Evolutionary conservation across 2,329 filamentous ascomycete species (phyloP).

Genomic region (Arthrobotrys musiformis): DNA sequence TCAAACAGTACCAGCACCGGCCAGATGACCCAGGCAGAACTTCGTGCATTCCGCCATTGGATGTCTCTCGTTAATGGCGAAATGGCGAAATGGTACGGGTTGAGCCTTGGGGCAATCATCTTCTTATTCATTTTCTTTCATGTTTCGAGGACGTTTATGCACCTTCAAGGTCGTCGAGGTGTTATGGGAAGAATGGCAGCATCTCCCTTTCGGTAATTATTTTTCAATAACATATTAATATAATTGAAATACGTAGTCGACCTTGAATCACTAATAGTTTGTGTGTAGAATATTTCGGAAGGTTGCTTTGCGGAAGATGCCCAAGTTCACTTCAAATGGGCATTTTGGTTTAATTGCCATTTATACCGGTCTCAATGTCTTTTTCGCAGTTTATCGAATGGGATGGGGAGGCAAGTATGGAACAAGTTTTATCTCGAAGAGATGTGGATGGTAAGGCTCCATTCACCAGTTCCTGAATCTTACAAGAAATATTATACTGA

Average conservation of each 20-base stretch:
- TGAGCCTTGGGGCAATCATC: slow-evolving; percentile 52
- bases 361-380: slow-evolving; percentile 62
- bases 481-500: neutral
- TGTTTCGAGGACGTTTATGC: slow-evolving; percentile 56
- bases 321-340: slow-evolving; percentile 63
- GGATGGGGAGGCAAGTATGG: slow-evolving; percentile 57
- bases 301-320: slow-evolving; percentile 60
- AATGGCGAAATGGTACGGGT: slow-evolving; percentile 48
- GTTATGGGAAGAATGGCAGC: slow-evolving; percentile 56
- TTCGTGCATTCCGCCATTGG: slow-evolving; percentile 38
- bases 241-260: neutral
- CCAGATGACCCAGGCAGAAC: slow-evolving; percentile 23
- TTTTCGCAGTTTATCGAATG: slow-evolving; percentile 61
- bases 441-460: slow-evolving; percentile 60
- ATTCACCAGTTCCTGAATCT: neutral
- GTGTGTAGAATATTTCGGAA: slow-evolving; percentile 54
- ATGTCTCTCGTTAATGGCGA: slow-evolving; percentile 40
- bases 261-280: slow-evolving; percentile 15
- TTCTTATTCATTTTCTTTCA: slow-evolving; percentile 57
- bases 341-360: slow-evolving; percentile 62
- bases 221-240: neutral
- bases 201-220: slow-evolving; percentile 55
- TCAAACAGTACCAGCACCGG: slow-evolving; percentile 3
- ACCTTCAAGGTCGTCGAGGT: slow-evolving; percentile 54
- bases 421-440: slow-evolving; percentile 58